Percentiles rank a stretch among this genome's conserved stretches.
phyloP scores from a whole-genome alignment of 2,329 filamentous ascomycete species.

The Aspergillus udagawae region DNA sequence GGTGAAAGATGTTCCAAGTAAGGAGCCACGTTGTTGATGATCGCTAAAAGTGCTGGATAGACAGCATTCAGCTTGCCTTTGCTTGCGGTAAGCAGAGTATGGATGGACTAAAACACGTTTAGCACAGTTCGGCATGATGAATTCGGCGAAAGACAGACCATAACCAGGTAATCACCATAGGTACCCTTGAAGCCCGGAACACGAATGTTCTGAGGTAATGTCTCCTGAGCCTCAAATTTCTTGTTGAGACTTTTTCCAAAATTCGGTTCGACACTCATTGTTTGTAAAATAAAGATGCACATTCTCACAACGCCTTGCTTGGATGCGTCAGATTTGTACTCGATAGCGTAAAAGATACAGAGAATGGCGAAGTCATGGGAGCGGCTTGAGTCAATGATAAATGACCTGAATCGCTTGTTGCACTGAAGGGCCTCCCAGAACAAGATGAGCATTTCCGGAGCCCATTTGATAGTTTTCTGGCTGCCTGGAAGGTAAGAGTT shows the following conservation, averaged over 20 bases:
- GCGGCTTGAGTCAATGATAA: slow-evolving; percentile 92
- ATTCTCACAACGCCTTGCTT: slow-evolving; percentile 92
- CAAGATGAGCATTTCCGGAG: slow-evolving; percentile 91
- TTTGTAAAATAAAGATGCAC: slow-evolving; percentile 96
- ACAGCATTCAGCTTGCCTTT: slow-evolving; percentile 87
- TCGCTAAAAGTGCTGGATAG: slow-evolving; percentile 84
- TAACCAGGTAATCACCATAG: slow-evolving; percentile 91
- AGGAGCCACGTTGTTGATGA: slow-evolving; percentile 89
- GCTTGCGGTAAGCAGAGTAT: slow-evolving; percentile 83
- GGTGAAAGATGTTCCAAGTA: slow-evolving; percentile 74
- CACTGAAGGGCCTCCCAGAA: slow-evolving; percentile 98
- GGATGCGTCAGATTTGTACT: slow-evolving; percentile 77
- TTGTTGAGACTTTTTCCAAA: slow-evolving; percentile 91
- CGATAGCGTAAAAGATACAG: slow-evolving; percentile 86
- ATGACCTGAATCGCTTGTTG: slow-evolving; percentile 94
- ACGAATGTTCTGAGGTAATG: slow-evolving; percentile 74
- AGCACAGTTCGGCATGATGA: background rate
- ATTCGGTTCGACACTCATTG: slow-evolving; percentile 84
- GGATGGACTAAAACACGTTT: slow-evolving; percentile 64
- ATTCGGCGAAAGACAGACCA: slow-evolving; percentile 46
- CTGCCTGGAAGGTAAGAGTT: slow-evolving; percentile 83
- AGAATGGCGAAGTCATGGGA: slow-evolving; percentile 90
- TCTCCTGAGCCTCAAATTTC: slow-evolving; percentile 82
- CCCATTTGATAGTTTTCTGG: slow-evolving; percentile 76
- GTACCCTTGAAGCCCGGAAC: slow-evolving; percentile 81